A percentile compares a stretch with the other conserved stretches of the same genome.
phyloP scores from a whole-genome alignment of 1,284 basidiomycete species.

The Cutaneotrichosporon mucoides region DNA sequence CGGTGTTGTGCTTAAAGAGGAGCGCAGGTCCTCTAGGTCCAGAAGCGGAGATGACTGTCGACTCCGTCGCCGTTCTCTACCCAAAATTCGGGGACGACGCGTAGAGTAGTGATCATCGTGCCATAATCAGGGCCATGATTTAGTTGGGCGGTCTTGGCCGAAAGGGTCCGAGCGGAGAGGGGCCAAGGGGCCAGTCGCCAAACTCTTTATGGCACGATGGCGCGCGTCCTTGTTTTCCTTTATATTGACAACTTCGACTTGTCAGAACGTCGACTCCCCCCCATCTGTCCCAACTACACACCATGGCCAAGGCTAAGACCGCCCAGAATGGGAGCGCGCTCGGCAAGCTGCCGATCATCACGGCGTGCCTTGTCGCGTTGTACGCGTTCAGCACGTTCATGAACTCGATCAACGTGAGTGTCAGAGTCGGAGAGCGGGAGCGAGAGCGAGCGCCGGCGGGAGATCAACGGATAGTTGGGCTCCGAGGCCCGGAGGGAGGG shows the following conservation, averaged over 20 bases:
- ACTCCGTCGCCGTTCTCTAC: not conserved
- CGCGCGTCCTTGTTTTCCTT: too few species aligned
- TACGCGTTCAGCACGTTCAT: constrained; percentile 26
- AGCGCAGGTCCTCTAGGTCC: too few species aligned
- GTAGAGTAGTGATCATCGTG: not conserved
- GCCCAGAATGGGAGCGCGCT: not conserved
- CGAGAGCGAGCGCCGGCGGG: too few species aligned
- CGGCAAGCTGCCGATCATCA: constrained; percentile 20
- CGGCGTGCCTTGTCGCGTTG: constrained; percentile 24
- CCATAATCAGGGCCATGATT: too few species aligned
- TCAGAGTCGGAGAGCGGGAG: too few species aligned
- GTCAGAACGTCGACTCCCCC: not conserved
- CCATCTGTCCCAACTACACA: not conserved
- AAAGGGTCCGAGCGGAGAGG: too few species aligned
- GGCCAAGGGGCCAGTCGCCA: too few species aligned
- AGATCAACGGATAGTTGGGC: too few species aligned
- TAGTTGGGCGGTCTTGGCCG: too few species aligned
- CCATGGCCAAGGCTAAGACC: constrained; percentile 2
- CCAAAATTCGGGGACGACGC: not conserved
- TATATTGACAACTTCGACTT: not conserved
- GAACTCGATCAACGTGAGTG: constrained; percentile 37
- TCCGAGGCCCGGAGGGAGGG: too few species aligned
- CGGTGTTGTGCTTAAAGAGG: too few species aligned
- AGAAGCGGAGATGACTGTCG: not conserved
- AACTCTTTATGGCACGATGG: too few species aligned